Conservation (phyloP, 2,329 filamentous ascomycete species). For the Nectriaceae sp. region DNA sequence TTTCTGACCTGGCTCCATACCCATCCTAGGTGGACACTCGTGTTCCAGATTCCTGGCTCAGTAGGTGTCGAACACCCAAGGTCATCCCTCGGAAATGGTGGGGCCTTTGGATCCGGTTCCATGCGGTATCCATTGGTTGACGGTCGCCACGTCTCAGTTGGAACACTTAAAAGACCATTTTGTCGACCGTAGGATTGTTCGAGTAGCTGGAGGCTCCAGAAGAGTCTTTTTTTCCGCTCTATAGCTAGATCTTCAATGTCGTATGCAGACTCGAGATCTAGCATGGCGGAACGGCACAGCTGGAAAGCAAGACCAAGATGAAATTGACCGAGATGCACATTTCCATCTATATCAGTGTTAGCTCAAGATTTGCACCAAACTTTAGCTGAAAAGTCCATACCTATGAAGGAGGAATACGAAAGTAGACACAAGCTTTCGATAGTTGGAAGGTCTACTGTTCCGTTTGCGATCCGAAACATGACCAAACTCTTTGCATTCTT, state of each 20-base stretch:
- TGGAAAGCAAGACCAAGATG: slow-evolving; percentile 52
- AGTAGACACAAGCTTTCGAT: slow-evolving; percentile 54
- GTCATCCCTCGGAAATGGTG: slow-evolving; percentile 46
- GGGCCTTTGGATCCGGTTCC: slow-evolving; percentile 36
- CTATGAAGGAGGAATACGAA: slow-evolving; percentile 51
- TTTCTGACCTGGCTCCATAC: slow-evolving; percentile 50
- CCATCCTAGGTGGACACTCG: slow-evolving; percentile 50
- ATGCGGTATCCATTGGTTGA: slow-evolving; percentile 22
- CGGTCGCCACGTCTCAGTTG: slow-evolving; percentile 44
- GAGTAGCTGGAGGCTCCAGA: slow-evolving; percentile 53
- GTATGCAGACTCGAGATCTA: slow-evolving; percentile 46
- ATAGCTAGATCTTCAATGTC: slow-evolving; percentile 32
- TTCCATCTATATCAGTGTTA: slow-evolving; percentile 42
- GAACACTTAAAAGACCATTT: slow-evolving; percentile 42
- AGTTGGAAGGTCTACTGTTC: slow-evolving; percentile 49
- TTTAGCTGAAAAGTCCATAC: slow-evolving; percentile 29
- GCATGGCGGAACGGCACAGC: slow-evolving; percentile 51
- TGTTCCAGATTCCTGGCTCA: slow-evolving; percentile 53
- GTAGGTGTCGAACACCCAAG: slow-evolving; percentile 41
- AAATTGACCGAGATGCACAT: slow-evolving; percentile 50
- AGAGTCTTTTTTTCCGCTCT: slow-evolving; percentile 51
- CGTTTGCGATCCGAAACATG: slow-evolving; percentile 54
- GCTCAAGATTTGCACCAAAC: not conserved
- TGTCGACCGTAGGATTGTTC: slow-evolving; percentile 53
- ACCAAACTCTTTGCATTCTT: slow-evolving; percentile 43